Evolutionary conservation across 805 yeast genomes (phyloP), one percentile per base, ranked within the genome.

Genomic region (Danielozyma ontarioensis): DNA sequence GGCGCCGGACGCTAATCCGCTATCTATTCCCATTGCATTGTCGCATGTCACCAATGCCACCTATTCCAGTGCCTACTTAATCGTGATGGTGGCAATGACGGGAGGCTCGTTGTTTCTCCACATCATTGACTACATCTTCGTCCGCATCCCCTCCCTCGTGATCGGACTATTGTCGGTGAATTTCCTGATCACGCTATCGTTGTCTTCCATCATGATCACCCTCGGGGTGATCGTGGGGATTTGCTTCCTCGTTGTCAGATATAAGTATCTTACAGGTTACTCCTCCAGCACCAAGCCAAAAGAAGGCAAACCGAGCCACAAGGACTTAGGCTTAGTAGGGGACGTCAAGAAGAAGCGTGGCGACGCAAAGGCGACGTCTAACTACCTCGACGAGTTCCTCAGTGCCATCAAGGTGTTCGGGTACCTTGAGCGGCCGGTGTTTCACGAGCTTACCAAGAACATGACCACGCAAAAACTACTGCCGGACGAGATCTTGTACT

Each of bases 401-500:
- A 75, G 85, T 32, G 97, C 96, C 3, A 85, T 93, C 42, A 88
- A 87, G 57, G 83, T 93, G 5, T 93, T 90, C 63, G 97, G 97
- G 2, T 90, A 90, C 55, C 67, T 90, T 31, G 97, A 90, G 44
- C 73, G 81, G 40, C 83, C 85, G 2, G 96, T 90, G 1, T 89
- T 90, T 56, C 94, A 89, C 51, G 97, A 89, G 49, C 70, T 90
- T 46, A 89, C 97, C 3, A 81, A 84, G 51, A 83, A 83, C 40
- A 87, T 90, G 86, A 85, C 85, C 34, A 90, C 97, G 1, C 87
- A 86, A 51, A 82, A 84, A 39, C 55, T 90, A 25, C 79, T 79
- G 17, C 72, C 75, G 4, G 90, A 86, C 24, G 97, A 90, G 52
- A 70, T 83, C 7, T 60, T 93, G 22, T 70, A 78, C 31, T 58